These are phyloP conservation scores for Thymus mandschuricus DNA, from an alignment of 257 asterid genomes.

Conservation along the genomic window DNA sequence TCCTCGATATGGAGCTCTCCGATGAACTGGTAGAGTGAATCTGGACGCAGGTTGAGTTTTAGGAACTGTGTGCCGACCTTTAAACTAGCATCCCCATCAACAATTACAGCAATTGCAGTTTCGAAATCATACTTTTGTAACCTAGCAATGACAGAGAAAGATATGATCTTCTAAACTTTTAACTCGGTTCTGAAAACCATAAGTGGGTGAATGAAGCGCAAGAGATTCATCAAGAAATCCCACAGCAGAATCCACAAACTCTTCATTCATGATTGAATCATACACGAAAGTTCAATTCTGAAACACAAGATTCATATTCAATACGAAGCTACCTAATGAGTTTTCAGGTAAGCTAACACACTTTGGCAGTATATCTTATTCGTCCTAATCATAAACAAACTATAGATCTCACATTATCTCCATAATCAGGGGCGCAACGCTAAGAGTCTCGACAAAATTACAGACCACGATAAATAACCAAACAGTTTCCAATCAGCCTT, in stretches of 20 bases:
- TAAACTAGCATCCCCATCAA: conserved; percentile 66
- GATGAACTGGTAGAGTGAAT: conserved; percentile 82
- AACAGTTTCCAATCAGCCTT: neutral
- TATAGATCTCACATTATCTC: neutral
- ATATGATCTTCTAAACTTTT: conserved; percentile 12
- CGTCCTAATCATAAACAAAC: too few relatives aligned
- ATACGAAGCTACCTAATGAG: neutral
- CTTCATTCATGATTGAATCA: neutral
- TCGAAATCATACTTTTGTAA: conserved; percentile 68
- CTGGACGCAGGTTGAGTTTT: conserved; percentile 61
- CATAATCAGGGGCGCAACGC: neutral
- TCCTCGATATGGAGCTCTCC: conserved; percentile 78
- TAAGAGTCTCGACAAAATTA: neutral
- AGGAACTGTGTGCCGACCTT: conserved; percentile 67
- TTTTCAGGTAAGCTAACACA: neutral
- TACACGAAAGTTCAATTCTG: neutral
- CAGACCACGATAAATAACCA: neutral
- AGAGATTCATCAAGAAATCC: neutral
- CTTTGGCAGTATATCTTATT: neutral
- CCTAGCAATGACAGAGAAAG: conserved; percentile 41
- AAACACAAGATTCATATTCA: neutral
- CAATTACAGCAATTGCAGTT: conserved; percentile 70
- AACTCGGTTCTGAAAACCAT: conserved; percentile 1
- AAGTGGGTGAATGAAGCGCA: neutral
- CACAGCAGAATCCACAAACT: neutral